Base-by-base conservation (phyloP, 164 flowering plant genomes). In the Aristolochia fimbriata region DNA sequence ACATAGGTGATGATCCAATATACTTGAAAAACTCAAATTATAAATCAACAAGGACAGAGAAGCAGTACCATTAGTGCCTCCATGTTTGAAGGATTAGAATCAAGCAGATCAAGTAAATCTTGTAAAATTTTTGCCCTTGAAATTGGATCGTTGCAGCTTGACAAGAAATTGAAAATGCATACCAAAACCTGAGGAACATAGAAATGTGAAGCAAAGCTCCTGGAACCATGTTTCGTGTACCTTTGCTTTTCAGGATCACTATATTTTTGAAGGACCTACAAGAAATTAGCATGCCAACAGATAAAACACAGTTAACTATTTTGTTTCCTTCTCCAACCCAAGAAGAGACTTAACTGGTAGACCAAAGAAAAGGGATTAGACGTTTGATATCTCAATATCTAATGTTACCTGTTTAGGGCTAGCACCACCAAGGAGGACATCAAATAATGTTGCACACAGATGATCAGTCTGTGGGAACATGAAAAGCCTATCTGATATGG, bases 391-490 rank as follows among this genome's bases (percentile, higher is more conserved):
- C 21, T 10, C 15, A 52, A 22, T 12, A 22, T 22, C 4, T 10
- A 15, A 10, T 52, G 16, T 27, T 14, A 94, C 99, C 99, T 94
- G 99, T 76, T 85, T 94, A 54, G 99, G 96, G 66, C 99, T 94
- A 64, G 99, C 97, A 68, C 99, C 97, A 68, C 99, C 99, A 70
- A 94, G 97, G 68, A 94, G 99, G 60, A 83, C 96, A 79, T 94
- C 99, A 80, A 94, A 94, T 68, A 94, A 72, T 27, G 96, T 78
- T 4, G 96, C 99, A 76, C 86, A 84, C 51, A 94, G 74, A 73
- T 72, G 65, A 53, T 94, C 97, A 55, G 97, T 87, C 72, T 61
- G 85, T 43, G 87, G 90, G 73, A 81, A 94, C 74, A 72, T 76
- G 66, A 94, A 91, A 15, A 94, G 77, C 64, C 96, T 80, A 62